Base-by-base conservation (phyloP, 345 rosid genomes). In the Melaleuca alternifolia region DNA sequence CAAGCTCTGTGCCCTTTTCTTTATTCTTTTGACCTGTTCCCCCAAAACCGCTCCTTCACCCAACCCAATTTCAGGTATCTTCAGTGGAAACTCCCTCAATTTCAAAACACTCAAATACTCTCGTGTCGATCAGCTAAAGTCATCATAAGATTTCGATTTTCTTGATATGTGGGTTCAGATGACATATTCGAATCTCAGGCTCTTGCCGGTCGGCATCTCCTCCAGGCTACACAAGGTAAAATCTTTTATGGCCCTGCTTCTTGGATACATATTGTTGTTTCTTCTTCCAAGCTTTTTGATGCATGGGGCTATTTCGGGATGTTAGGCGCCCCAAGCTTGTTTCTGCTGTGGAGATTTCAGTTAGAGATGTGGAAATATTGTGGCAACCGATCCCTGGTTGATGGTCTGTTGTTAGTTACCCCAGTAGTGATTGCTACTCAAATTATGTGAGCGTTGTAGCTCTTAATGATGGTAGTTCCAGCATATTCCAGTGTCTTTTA, bases 191-290 rank as follows among this genome's bases (percentile, higher is more conserved):
- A 89, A 86, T 93, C 91, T 85, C 90, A 86, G 65, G 86, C 84
- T 85, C 89, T 86, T 84, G 84, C 88, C 65, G 91, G 92, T 85
- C 92, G 97, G 84, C 94, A 84, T 87, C 95, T 95, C 62, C 96
- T 94, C 83, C 92, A 92, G 88, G 89, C 97, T 83, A 93, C 89
- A 91, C 94, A 95, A 93, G 90, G 98, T 95, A 83, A 85, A 46
- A 37, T 79, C 50, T 61, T 50, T 86, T 23, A 15, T 85, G 30
- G 28, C 59, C 59, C 83, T 76, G 41, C n/a, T 54, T 50, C 46
- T n/a, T 75, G 83, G 1, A 51, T 46, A 54, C 41, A 51, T 56
- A 26, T 26, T 57, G 83, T 51, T 15, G 30, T 28, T 76, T 54
- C 59, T 41, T n/a, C n/a, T 54, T 48, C 33, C 37, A 44, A 1